Conservation (phyloP, 768 basidiomycete species). For the Boletellus sp. region DNA sequence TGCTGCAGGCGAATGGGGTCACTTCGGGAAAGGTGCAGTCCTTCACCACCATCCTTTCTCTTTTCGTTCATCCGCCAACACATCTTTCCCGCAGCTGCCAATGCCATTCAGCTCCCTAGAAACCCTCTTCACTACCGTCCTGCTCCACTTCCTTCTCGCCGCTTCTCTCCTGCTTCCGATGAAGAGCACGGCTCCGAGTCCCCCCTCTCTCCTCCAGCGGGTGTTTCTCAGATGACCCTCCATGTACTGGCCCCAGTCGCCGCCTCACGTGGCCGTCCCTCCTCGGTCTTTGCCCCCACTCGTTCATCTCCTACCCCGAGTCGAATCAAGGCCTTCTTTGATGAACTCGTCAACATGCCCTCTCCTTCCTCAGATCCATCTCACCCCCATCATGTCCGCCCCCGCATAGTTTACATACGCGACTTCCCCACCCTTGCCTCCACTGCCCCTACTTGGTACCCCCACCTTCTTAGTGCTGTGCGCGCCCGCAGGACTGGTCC, state of each 20-base stretch:
- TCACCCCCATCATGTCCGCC: constrained; percentile 34
- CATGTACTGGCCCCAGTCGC: constrained; percentile 39
- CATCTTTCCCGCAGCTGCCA: constrained; percentile 51
- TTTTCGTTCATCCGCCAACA: constrained; percentile 6
- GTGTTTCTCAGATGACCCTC: constrained; percentile 43
- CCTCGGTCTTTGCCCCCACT: constrained; percentile 34
- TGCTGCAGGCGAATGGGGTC: constrained; percentile 84
- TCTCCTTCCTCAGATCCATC: constrained; percentile 28
- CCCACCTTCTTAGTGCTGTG: constrained; percentile 75
- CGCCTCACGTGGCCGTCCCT: constrained; percentile 33
- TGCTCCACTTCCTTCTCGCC: constrained; percentile 23
- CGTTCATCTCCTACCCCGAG: constrained; percentile 47
- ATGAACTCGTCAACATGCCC: constrained; percentile 67
- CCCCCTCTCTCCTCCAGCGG: constrained; percentile 37
- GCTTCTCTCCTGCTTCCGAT: constrained; percentile 27
- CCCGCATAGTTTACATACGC: constrained; percentile 80
- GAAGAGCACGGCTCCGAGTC: constrained; percentile 50
- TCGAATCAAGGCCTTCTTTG: constrained; percentile 70
- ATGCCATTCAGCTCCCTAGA: constrained; percentile 58
- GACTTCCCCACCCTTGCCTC: constrained; percentile 75
- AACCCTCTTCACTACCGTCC: constrained; percentile 73
- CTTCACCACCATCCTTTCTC: background rate
- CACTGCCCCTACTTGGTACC: constrained; percentile 75
- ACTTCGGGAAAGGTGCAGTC: constrained; percentile 69
- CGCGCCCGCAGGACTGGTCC: constrained; percentile 68